phyloP scores from a whole-genome alignment of 176 grass and related monocot genomes.

The Secale cereale region DNA sequence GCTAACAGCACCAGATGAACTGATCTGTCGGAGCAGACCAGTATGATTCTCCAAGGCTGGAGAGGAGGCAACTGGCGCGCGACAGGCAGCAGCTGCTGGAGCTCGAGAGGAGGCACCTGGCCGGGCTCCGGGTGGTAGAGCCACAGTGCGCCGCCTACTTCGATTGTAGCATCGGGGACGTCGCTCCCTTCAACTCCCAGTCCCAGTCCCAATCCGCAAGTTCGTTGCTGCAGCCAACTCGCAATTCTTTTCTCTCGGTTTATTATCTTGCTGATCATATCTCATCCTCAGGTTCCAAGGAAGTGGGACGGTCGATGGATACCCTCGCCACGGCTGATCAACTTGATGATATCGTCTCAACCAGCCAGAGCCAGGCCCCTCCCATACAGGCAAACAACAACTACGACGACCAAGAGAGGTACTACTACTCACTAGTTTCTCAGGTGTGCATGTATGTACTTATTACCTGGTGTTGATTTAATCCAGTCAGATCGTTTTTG shows the following conservation, averaged over 20 bases:
- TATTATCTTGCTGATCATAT: not conserved
- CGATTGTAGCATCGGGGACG: slow-evolving; percentile 37
- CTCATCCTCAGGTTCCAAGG: slow-evolving; percentile 24
- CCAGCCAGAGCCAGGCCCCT: slow-evolving; percentile 32
- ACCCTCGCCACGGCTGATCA: slow-evolving; percentile 5
- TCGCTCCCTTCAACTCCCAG: not conserved
- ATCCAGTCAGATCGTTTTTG: not conserved
- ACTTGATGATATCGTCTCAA: slow-evolving; percentile 22
- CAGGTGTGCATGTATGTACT: not conserved
- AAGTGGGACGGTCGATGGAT: not conserved
- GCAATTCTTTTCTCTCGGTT: not conserved
- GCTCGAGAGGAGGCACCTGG: slow-evolving; percentile 35
- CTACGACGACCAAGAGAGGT: slow-evolving; percentile 44
- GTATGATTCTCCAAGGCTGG: slow-evolving; percentile 33
- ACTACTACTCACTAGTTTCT: not conserved
- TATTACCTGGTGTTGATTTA: not conserved
- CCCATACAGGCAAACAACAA: slow-evolving; percentile 23
- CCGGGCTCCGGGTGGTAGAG: slow-evolving; percentile 11
- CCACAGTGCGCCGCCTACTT: slow-evolving; percentile 29
- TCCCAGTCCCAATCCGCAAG: not conserved
- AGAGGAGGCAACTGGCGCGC: slow-evolving; percentile 25
- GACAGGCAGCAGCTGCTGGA: slow-evolving; percentile 29
- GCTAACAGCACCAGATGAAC: not conserved
- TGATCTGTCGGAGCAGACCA: not conserved
- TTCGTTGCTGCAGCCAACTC: not conserved